These are phyloP conservation scores for Diplodia seriata DNA, from an alignment of 2,329 filamentous ascomycete genomes.

Conservation along the genomic window DNA sequence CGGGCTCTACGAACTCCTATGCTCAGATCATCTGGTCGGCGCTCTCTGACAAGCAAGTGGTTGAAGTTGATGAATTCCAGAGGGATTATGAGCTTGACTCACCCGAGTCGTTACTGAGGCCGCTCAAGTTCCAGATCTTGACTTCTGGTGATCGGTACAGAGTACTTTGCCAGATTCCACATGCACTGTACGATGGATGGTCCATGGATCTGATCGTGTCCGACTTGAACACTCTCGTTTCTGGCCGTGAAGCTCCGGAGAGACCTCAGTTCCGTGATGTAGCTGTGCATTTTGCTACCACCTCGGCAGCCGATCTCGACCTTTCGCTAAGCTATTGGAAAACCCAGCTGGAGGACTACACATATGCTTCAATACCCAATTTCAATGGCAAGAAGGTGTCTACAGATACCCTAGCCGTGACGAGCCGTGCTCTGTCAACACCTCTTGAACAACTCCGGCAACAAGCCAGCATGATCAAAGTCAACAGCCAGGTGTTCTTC, in stretches of 20 bases:
- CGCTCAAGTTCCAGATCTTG: slow-evolving; percentile 67
- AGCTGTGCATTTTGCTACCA: slow-evolving; percentile 56
- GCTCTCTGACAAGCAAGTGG: slow-evolving; percentile 55
- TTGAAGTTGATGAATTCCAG: slow-evolving; percentile 48
- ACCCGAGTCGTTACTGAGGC: slow-evolving; percentile 58
- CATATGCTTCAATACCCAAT: slow-evolving; percentile 64
- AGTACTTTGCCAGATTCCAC: slow-evolving; percentile 69
- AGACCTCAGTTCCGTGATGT: slow-evolving; percentile 69
- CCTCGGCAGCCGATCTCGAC: slow-evolving; percentile 41
- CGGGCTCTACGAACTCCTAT: slow-evolving; percentile 54
- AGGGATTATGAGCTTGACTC: slow-evolving; percentile 50
- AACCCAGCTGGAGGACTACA: slow-evolving; percentile 65
- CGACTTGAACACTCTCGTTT: slow-evolving; percentile 67
- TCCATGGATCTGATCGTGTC: slow-evolving; percentile 76
- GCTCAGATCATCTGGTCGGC: slow-evolving; percentile 69
- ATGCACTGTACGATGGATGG: slow-evolving; percentile 94
- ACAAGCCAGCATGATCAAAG: slow-evolving; percentile 51
- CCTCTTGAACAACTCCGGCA: slow-evolving; percentile 40
- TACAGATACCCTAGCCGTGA: slow-evolving; percentile 10
- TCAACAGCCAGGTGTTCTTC: slow-evolving; percentile 74
- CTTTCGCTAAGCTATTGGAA: slow-evolving; percentile 72
- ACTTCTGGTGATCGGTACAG: slow-evolving; percentile 34
- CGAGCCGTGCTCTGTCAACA: not conserved
- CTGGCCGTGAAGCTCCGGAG: slow-evolving; percentile 37
- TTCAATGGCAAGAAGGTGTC: slow-evolving; percentile 54